Evolutionary conservation across 192 early-diverging fungal genomes (phyloP).

Genomic region (Rhizophlyctis rosea): DNA sequence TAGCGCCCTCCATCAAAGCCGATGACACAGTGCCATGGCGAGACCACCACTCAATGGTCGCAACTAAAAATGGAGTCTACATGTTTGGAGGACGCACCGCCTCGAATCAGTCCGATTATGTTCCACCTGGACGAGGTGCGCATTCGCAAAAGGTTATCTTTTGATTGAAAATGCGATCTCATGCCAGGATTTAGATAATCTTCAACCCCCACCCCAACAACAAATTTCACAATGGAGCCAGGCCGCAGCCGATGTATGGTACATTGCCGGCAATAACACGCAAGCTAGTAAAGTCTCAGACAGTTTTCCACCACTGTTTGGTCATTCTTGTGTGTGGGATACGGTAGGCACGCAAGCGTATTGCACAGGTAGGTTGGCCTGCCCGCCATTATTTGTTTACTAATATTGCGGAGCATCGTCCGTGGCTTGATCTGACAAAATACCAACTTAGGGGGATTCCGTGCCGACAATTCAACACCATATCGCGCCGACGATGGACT

Average conservation of each 20-base stretch:
- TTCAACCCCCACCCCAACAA: neutral
- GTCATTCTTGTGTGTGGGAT: slow-evolving; percentile 15
- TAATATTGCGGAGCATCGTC: neutral
- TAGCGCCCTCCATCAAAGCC: no score
- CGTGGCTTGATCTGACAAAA: neutral
- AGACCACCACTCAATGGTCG: slow-evolving; percentile 17
- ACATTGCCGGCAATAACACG: slow-evolving; percentile 1
- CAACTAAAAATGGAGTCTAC: slow-evolving; percentile 6
- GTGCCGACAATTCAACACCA: slow-evolving; percentile 6
- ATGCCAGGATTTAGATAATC: neutral
- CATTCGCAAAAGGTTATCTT: neutral
- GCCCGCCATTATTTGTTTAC: neutral
- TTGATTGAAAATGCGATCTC: neutral
- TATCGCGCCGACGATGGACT: neutral
- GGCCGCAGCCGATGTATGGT: neutral
- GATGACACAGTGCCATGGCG: slow-evolving; percentile 22
- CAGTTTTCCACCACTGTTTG: slow-evolving; percentile 12
- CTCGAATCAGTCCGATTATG: neutral
- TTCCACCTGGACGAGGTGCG: neutral
- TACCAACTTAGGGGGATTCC: neutral
- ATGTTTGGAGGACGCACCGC: slow-evolving; percentile 17
- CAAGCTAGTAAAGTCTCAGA: neutral
- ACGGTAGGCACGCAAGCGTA: slow-evolving; percentile 4
- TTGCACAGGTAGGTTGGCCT: slow-evolving; percentile 16
- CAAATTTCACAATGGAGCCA: neutral